Evolutionary conservation across 2,329 filamentous ascomycete genomes (phyloP), one percentile per base, ranked within the genome.

Genomic region (Monilinia aucupariae): DNA sequence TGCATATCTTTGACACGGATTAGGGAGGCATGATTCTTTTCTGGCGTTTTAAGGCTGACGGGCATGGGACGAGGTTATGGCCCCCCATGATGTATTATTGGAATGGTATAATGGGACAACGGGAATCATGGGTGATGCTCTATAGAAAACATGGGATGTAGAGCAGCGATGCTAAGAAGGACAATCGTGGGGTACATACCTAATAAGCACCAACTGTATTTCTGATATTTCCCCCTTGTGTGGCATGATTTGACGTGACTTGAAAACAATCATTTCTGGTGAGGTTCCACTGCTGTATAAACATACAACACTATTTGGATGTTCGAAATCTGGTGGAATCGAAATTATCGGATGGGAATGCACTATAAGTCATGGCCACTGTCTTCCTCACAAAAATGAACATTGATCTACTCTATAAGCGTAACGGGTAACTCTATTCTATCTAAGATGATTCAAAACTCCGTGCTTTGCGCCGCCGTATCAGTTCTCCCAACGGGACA

Each of bases 401-500:
- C 2, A 41, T 41, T 41, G 10, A 41, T 41, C 37, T 41, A 41
- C 27, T 30, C n/a, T n/a, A n/a, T n/a, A n/a, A n/a, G n/a, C n/a
- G n/a, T n/a, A n/a, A n/a, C n/a, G n/a, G n/a, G 13, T 45, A n/a
- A 45, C n/a, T 45, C 41, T 22, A 45, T 45, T n/a, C 20, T 45
- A 45, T 45, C 20, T 9, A 45, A 45, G 20, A 17, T 22, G 41
- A 45, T 45, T 34, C 48, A 22, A 25, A 22, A 45, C 13, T 32
- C 25, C 52, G 58, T 17, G 65, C 66, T 62, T 78, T 83, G 66
- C 85, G 77, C 66, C 85, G 78, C 54, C 83, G 77, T 51, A 92
- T 75, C 17, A 93, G 70, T 71, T 91, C 85, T 4, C 83, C 85
- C 48, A 93, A 75, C 0, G 89, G 90, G 17, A 93, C 76, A 69